Evolutionary conservation across 139 green algal species (phyloP).

Genomic region (Chlamydomonas sphaeroides): DNA sequence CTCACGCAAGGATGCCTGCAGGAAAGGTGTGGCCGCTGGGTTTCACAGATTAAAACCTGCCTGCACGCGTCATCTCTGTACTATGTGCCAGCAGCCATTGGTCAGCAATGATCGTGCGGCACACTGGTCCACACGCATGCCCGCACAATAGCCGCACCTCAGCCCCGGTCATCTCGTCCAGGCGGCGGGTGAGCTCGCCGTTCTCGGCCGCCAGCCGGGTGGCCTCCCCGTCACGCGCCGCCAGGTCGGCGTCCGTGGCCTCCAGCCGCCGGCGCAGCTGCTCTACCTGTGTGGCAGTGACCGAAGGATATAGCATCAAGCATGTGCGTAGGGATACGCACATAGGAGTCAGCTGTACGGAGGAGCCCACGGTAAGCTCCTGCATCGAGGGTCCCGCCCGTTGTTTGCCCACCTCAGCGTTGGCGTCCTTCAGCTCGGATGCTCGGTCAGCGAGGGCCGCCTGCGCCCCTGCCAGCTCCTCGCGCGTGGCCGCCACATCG

Average conservation of each 20-base stretch:
- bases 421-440: constrained; percentile 14
- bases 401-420: constrained; percentile 1
- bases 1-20: constrained; percentile 4
- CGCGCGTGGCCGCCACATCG: not conserved
- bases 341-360: no score
- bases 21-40: no score
- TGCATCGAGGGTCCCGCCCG: no score
- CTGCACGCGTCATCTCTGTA: no score
- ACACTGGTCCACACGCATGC: no score
- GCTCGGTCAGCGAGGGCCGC: not conserved
- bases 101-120: no score
- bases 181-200: not conserved
- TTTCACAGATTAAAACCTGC: no score
- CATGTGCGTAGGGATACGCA: no score
- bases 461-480: not conserved
- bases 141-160: not conserved
- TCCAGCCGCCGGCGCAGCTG: constrained; percentile 3
- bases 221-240: not conserved
- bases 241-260: not conserved
- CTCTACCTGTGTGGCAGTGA: constrained; percentile 5
- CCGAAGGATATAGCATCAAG: no score
- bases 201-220: not conserved
- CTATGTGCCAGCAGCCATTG: no score
- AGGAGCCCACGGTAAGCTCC: no score
- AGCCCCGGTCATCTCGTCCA: not conserved